Evolutionary conservation across 2,329 filamentous ascomycete genomes (phyloP).

Genomic region (Alternaria hordeiaustralica): DNA sequence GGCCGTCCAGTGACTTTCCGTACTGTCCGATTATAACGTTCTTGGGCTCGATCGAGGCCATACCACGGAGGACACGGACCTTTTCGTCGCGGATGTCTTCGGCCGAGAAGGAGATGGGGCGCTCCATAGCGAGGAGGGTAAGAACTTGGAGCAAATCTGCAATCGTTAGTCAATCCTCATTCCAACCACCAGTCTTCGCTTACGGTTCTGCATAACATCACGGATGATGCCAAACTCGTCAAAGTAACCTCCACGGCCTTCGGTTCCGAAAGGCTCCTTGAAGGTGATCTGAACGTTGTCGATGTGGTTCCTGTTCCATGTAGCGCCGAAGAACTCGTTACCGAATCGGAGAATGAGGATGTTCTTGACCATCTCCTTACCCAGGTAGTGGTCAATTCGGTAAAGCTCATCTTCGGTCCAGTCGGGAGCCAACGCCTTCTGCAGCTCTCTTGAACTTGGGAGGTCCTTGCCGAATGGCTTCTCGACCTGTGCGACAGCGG

Average conservation of each 20-base stretch:
- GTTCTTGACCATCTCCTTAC: constrained; percentile 99
- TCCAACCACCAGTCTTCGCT: constrained; percentile 31
- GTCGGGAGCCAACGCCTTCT: constrained; percentile 92
- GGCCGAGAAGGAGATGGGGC: constrained; percentile 95
- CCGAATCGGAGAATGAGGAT: constrained; percentile 97
- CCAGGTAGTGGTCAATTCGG: constrained; percentile 98
- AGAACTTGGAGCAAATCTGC: constrained; percentile 88
- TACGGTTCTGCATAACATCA: constrained; percentile 98
- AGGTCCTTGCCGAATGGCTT: constrained; percentile 99
- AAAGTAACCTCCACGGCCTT: constrained; percentile 97
- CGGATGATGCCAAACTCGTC: constrained; percentile 99
- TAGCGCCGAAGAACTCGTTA: constrained; percentile 97
- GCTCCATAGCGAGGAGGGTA: constrained; percentile 96
- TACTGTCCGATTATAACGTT: constrained; percentile 99
- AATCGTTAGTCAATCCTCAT: constrained; percentile 19
- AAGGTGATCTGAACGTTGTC: constrained; percentile 99
- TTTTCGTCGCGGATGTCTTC: constrained; percentile 99
- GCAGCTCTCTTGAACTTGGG: constrained; percentile 88
- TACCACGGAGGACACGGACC: constrained; percentile 91
- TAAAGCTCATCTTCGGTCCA: constrained; percentile 99
- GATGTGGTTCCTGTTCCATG: constrained; percentile 99
- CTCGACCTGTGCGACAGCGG: constrained; percentile 72
- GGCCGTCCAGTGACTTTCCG: constrained; percentile 92
- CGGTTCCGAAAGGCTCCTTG: constrained; percentile 98
- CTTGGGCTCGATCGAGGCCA: constrained; percentile 96